Evolutionary conservation across 2,329 filamentous ascomycete genomes (phyloP).

Genomic region (Fusarium torulosum): DNA sequence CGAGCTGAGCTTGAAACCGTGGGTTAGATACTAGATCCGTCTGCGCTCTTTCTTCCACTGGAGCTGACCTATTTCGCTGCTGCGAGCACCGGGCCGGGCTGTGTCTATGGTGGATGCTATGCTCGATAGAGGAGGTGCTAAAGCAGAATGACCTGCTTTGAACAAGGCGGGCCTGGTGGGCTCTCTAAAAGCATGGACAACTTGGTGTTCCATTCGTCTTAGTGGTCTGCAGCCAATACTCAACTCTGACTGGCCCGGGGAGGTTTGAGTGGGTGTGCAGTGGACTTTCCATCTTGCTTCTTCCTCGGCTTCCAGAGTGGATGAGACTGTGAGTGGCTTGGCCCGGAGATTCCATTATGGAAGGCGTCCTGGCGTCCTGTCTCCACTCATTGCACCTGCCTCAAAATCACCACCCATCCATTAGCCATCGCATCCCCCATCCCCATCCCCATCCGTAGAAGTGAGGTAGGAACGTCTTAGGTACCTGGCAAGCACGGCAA

Average conservation of each 20-base stretch:
- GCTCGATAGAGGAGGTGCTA: slow-evolving; percentile 47
- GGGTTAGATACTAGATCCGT: not conserved
- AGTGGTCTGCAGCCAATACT: slow-evolving; percentile 17
- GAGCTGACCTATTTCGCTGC: slow-evolving; percentile 19
- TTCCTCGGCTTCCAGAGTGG: slow-evolving; percentile 45
- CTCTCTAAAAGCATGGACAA: slow-evolving; percentile 29
- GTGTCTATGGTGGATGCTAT: slow-evolving; percentile 29
- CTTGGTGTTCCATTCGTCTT: slow-evolving; percentile 36
- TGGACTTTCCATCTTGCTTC: slow-evolving; percentile 48
- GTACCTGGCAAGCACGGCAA: slow-evolving; percentile 28
- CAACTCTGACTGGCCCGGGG: slow-evolving; percentile 30
- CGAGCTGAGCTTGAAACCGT: slow-evolving; percentile 27
- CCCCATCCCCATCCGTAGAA: slow-evolving; percentile 28
- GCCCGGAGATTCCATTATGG: slow-evolving; percentile 40
- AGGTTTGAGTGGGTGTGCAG: slow-evolving; percentile 39
- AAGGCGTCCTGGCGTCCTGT: slow-evolving; percentile 23
- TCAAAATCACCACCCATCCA: slow-evolving; percentile 39
- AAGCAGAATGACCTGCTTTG: slow-evolving; percentile 33
- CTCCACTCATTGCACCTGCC: slow-evolving; percentile 38
- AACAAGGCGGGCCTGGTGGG: slow-evolving; percentile 38
- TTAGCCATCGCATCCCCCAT: slow-evolving; percentile 12
- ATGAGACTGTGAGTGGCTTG: slow-evolving; percentile 41
- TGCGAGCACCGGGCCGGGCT: slow-evolving; percentile 3
- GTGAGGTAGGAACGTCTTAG: slow-evolving; percentile 12
- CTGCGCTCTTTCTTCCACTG: not conserved